A percentile compares a stretch with the other conserved stretches of the same genome.
Conservation (phyloP, 495 filamentous ascomycete genomes). For the Xylaria cubensis region DNA sequence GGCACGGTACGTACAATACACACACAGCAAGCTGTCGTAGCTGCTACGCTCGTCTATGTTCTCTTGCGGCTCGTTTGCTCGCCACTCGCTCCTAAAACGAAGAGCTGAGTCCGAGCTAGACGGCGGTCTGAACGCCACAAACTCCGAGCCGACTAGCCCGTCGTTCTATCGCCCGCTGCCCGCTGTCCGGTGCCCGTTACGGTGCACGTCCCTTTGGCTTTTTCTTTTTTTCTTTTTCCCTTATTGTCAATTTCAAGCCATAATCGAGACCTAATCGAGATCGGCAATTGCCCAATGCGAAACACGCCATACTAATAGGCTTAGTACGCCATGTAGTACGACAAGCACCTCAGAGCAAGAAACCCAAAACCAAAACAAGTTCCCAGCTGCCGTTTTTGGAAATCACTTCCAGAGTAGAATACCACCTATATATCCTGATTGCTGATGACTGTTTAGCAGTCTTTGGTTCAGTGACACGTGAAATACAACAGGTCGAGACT, state of each 20-base stretch:
- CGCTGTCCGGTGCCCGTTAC: background rate
- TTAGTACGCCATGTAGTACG: background rate
- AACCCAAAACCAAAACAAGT: constrained; percentile 1
- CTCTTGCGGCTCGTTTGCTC: background rate
- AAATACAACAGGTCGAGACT: background rate
- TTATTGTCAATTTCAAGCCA: background rate
- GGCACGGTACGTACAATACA: background rate
- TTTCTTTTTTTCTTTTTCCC: background rate
- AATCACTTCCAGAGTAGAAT: constrained; percentile 19
- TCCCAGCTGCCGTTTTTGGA: constrained; percentile 18
- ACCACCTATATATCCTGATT: constrained; percentile 16
- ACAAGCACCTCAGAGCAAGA: background rate
- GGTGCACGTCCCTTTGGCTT: background rate
- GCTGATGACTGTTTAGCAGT: background rate
- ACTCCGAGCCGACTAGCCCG: background rate
- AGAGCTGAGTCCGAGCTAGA: background rate
- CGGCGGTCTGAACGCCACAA: background rate
- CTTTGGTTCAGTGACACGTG: background rate
- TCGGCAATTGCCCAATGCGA: background rate
- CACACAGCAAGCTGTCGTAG: background rate
- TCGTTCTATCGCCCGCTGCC: background rate
- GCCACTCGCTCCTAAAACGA: background rate
- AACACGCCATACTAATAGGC: constrained; percentile 7
- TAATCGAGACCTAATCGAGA: constrained; percentile 2
- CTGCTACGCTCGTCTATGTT: background rate